Evolutionary conservation across 2,329 filamentous ascomycete genomes (phyloP).

Genomic region (Ampelomyces quisqualis): DNA sequence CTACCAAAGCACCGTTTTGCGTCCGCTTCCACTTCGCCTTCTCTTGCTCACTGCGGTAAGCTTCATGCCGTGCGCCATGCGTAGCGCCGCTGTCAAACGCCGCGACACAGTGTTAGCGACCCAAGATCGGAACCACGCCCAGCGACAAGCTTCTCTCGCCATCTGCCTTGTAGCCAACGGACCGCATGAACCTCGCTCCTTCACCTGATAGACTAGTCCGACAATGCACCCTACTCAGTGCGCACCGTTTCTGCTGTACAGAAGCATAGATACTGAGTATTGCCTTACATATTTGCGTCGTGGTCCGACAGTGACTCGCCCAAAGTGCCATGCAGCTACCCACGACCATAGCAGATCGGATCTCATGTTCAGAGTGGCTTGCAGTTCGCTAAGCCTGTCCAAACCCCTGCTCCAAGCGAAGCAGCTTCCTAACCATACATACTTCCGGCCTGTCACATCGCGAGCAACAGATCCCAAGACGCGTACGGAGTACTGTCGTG

Average conservation of each 20-base stretch:
- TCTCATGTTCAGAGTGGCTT: conserved; percentile 7
- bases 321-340: not conserved
- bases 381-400: conserved; percentile 3
- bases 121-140: conserved; percentile 19
- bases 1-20: conserved; percentile 6
- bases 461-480: conserved; percentile 4
- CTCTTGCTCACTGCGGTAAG: conserved; percentile 3
- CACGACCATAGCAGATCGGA: conserved; percentile 4
- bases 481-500: too few species aligned
- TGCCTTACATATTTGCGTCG: too few species aligned
- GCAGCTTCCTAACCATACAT: conserved; percentile 7
- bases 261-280: too few species aligned
- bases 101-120: conserved; percentile 10
- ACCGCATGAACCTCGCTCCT: too few species aligned
- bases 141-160: conserved; percentile 23
- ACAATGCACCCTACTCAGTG: too few species aligned
- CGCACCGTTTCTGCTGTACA: too few species aligned
- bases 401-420: conserved; percentile 1
- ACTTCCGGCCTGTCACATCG: conserved; percentile 6
- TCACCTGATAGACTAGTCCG: too few species aligned
- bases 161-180: too few species aligned
- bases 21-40: conserved; percentile 1
- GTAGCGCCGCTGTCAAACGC: conserved; percentile 23
- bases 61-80: conserved; percentile 9
- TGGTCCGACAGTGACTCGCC: conserved; percentile 1